Base-by-base conservation (phyloP, 495 filamentous ascomycete species). In the Viridothelium virens region DNA sequence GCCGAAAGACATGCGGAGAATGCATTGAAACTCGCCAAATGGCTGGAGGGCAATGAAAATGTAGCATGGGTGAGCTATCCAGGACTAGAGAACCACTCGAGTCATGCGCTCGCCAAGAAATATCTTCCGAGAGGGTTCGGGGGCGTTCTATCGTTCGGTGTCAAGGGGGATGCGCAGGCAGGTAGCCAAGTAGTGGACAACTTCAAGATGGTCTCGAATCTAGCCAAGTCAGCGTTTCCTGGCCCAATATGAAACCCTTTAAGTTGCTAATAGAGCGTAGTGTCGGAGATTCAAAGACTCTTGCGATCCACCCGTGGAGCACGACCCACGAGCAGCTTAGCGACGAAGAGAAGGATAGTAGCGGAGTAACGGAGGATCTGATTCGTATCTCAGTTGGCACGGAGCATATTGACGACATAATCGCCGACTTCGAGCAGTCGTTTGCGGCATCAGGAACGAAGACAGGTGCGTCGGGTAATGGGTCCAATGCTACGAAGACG, bases 351-450 rank as follows among this genome's bases (percentile, higher is more conserved):
- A 88, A 86, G 75, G 72, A 82, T 31, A 86, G 83, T 72, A 92
- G 89, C 14, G 94, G 94, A 65, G 91, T 93, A 5, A 92, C 90
- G 2, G 91, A 92, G 79, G 94, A 98, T 75, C 84, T 89, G 12
- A 96, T 98, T 78, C 89, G 94, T 66, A 95, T 97, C 74, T 97
- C 95, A 0, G 92, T 98, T 68, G 94, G 94, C 59, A 96, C 88
- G 0, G 94, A 98, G 80, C 91, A 97, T 76, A 96, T 98, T 72
- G 92, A 97, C 79, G 94, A 98, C 74, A 98, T 98, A 71, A 93
- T 97, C 74, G 88, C 86, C 62, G 94, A 98, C 77, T 97, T 98
- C 73, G 87, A 91, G 72, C 95, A 98, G 77, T 89, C 91, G 0
- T 96, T 98, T 78, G 79, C 82, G 71, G 82, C 83, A 31, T 70